phyloP scores from a whole-genome alignment of 106 monocot genomes.

The Triglochin maritima region DNA sequence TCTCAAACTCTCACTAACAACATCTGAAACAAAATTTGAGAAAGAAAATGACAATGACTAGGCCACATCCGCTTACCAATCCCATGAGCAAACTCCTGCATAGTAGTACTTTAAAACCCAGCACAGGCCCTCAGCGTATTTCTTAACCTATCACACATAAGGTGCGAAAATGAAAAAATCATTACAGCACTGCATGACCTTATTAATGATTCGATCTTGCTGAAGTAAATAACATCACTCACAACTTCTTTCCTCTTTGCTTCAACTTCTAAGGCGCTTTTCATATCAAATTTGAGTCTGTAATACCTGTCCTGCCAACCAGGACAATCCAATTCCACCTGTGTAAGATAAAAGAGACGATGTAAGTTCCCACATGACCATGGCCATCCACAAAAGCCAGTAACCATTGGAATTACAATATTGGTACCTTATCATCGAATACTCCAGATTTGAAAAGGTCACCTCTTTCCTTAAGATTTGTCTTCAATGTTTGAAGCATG shows the following conservation, averaged over 20 bases:
- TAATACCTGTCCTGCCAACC: constrained; percentile 37
- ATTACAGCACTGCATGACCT: neutral
- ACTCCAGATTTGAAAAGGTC: constrained; percentile 12
- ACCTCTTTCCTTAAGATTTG: constrained; percentile 1
- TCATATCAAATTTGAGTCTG: constrained; percentile 26
- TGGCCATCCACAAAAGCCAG: neutral
- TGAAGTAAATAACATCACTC: neutral
- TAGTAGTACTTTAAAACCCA: constrained; percentile 51
- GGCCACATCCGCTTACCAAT: constrained; percentile 26
- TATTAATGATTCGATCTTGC: neutral
- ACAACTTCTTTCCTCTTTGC: constrained; percentile 20
- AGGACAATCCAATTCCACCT: constrained; percentile 24
- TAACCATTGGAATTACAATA: neutral
- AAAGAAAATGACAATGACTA: too few relatives aligned
- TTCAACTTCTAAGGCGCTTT: constrained; percentile 13
- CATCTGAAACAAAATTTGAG: neutral
- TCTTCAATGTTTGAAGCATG: constrained; percentile 4
- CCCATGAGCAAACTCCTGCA: constrained; percentile 37
- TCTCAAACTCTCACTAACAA: neutral
- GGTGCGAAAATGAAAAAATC: neutral
- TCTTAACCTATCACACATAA: constrained; percentile 23
- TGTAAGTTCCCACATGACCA: neutral
- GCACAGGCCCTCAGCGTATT: constrained; percentile 42
- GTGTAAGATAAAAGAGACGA: constrained; percentile 5
- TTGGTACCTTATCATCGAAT: constrained; percentile 4